A percentile compares a stretch with the other conserved stretches of the same genome.
phyloP scores from a whole-genome alignment of 164 flowering plant genomes.

The Tinospora cordifolia region DNA sequence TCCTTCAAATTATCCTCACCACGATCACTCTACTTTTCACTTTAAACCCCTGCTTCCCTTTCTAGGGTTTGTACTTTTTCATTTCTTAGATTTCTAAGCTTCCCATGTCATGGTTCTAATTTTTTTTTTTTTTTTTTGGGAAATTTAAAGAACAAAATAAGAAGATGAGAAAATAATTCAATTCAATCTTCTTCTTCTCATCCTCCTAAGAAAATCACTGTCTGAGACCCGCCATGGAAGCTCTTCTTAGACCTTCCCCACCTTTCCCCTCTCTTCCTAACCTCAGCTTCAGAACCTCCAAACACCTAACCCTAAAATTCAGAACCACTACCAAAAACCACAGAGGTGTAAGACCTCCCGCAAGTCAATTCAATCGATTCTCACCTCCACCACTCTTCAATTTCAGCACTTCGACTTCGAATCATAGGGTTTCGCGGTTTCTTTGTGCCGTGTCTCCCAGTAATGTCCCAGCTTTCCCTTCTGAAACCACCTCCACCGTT shows the following conservation, averaged over 20 bases:
- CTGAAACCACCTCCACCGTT: not conserved
- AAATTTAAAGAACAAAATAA: too few relatives aligned
- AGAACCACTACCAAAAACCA: constrained; percentile 5
- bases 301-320: constrained; percentile 3
- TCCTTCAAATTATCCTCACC: too few relatives aligned
- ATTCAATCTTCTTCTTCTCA: not conserved
- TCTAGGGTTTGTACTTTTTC: too few relatives aligned
- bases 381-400: not conserved
- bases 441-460: constrained; percentile 1
- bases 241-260: constrained; percentile 12
- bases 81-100: too few relatives aligned
- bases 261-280: constrained; percentile 12
- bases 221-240: constrained; percentile 8
- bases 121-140: too few relatives aligned
- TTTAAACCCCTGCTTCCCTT: too few relatives aligned
- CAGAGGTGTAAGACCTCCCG: constrained; percentile 3
- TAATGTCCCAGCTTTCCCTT: constrained; percentile 3
- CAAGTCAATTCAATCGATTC: not conserved
- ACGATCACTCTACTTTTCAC: too few relatives aligned
- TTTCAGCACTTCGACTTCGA: not conserved
- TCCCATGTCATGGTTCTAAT: too few relatives aligned
- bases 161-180: not conserved
- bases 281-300: constrained; percentile 8
- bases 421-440: constrained; percentile 1
- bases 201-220: not conserved